Percentiles rank a stretch among this genome's conserved stretches.
phyloP scores from a whole-genome alignment of 345 rosid species.

The Melaleuca alternifolia region DNA sequence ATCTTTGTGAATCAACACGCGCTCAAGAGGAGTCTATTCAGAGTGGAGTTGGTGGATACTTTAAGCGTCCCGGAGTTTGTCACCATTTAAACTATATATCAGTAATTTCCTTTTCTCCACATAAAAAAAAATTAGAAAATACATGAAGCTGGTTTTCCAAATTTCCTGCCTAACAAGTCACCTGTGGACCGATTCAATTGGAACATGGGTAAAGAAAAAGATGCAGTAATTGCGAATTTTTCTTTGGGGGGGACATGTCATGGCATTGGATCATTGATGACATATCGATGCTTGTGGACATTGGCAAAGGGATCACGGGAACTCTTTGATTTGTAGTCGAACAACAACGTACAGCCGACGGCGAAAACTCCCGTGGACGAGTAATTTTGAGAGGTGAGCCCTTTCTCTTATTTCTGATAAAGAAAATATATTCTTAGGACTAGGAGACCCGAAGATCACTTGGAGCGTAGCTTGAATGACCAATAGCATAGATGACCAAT shows the following conservation, averaged over 20 bases:
- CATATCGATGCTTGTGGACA: background rate
- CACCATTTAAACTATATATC: background rate
- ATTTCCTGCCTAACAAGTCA: background rate
- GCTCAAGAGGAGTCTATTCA: background rate
- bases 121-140: too few relatives aligned
- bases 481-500: background rate
- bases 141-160: background rate
- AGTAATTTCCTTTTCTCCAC: background rate
- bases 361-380: background rate
- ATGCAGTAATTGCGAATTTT: background rate
- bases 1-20: background rate
- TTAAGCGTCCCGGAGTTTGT: background rate
- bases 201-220: background rate
- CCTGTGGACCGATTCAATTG: background rate
- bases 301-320: background rate
- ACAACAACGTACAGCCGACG: accelerated
- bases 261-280: background rate
- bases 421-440: too few relatives aligned
- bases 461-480: background rate
- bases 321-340: background rate
- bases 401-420: background rate
- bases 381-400: background rate
- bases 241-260: background rate
- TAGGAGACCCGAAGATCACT: too few relatives aligned
- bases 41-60: background rate